Conservation (phyloP, 73 alveolate species). For the Stentor roeselii region DNA sequence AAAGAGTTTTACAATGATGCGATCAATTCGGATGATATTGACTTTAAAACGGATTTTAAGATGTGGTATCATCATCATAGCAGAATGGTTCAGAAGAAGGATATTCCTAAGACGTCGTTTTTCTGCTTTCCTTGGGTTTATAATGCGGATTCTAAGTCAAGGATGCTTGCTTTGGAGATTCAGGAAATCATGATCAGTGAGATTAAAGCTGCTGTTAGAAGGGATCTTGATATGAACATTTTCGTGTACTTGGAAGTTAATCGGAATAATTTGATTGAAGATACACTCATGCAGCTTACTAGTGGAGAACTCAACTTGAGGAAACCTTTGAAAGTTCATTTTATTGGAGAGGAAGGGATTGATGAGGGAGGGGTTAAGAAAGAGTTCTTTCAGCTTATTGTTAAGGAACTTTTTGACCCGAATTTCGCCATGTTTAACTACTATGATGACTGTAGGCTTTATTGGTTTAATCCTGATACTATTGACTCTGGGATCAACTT, state of each 20-base stretch:
- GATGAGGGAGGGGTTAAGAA: slow-evolving; percentile 99
- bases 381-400: slow-evolving; percentile 90
- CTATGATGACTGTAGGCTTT: slow-evolving; percentile 71
- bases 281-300: slow-evolving; percentile 65
- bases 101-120: slow-evolving; percentile 43
- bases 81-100: neutral
- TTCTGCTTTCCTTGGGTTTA: slow-evolving; percentile 68
- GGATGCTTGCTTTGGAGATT: slow-evolving; percentile 51
- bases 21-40: slow-evolving; percentile 40
- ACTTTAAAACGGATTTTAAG: slow-evolving; percentile 22
- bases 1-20: slow-evolving; percentile 64
- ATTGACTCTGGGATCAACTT: slow-evolving; percentile 86
- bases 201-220: slow-evolving; percentile 38
- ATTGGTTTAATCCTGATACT: slow-evolving; percentile 93
- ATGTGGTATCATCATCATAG: neutral
- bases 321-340: slow-evolving; percentile 86
- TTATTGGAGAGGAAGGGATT: slow-evolving; percentile 93
- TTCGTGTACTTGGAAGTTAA: slow-evolving; percentile 64
- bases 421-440: slow-evolving; percentile 64
- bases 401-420: slow-evolving; percentile 76
- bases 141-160: slow-evolving; percentile 76
- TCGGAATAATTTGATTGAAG: slow-evolving; percentile 76
- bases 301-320: slow-evolving; percentile 58
- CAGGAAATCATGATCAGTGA: slow-evolving; percentile 39
- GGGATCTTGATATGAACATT: slow-evolving; percentile 32